phyloP scores from a whole-genome alignment of 202 grass and related monocot genomes.

The Brachypodium distachyon region DNA sequence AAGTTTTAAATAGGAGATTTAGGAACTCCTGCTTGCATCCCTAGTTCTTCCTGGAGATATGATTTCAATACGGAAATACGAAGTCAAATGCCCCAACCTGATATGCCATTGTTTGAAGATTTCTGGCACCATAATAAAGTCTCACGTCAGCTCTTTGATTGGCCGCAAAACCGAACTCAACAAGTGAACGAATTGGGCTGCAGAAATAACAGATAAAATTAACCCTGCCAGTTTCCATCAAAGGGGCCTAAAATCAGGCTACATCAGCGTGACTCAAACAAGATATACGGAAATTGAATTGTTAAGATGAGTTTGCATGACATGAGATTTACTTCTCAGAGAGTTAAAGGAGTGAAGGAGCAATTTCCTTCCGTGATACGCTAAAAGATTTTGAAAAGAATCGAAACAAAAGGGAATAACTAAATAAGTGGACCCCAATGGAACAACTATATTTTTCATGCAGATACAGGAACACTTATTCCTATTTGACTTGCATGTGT shows the following conservation, averaged over 20 bases:
- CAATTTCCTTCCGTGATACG: not conserved
- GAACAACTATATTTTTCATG: not conserved
- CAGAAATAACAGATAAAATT: slow-evolving; percentile 13
- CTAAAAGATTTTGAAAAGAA: not conserved
- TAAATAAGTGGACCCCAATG: not conserved
- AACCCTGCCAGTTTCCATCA: not conserved
- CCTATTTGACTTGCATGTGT: no score
- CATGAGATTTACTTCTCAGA: not conserved
- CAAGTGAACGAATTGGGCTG: slow-evolving; percentile 70
- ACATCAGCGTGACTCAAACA: not conserved
- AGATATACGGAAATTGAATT: not conserved
- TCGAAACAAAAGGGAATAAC: not conserved
- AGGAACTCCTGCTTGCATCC: no score
- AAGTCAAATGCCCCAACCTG: slow-evolving; percentile 20
- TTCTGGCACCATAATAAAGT: slow-evolving; percentile 90
- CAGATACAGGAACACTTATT: not conserved
- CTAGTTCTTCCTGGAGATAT: not conserved
- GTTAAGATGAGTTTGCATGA: not conserved
- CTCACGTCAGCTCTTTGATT: slow-evolving; percentile 77
- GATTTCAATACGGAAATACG: not conserved
- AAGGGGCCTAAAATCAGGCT: not conserved
- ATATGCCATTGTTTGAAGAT: slow-evolving; percentile 70
- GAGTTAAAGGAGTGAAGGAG: not conserved
- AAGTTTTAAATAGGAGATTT: no score
- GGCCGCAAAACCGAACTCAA: slow-evolving; percentile 70